phyloP scores from a whole-genome alignment of 345 rosid species.

The Clausena lansium region DNA sequence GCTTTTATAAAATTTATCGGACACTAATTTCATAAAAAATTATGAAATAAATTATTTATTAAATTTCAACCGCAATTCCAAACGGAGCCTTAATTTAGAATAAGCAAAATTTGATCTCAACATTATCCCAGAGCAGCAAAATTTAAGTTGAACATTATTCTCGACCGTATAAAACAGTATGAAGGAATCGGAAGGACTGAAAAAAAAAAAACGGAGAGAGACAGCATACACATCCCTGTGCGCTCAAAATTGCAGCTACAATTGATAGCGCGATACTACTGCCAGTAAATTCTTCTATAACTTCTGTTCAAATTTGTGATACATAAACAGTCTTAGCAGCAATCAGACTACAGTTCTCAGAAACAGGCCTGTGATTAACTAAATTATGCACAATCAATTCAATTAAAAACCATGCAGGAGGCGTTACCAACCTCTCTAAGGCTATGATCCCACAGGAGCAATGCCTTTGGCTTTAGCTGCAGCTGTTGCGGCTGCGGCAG shows the following conservation, averaged over 20 bases:
- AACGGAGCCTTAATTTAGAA: too few species aligned
- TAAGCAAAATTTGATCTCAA: not conserved
- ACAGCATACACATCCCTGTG: not conserved
- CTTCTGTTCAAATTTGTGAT: constrained; percentile 12
- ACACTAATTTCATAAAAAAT: too few species aligned
- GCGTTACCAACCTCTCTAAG: constrained; percentile 10
- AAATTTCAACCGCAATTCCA: too few species aligned
- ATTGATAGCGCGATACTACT: constrained; percentile 5
- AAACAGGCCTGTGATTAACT: constrained; percentile 11
- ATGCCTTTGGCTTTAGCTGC: constrained; percentile 75
- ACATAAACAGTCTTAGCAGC: constrained; percentile 20
- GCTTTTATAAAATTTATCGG: too few species aligned
- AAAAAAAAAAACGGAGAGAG: too few species aligned
- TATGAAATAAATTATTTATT: too few species aligned
- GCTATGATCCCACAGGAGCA: constrained; percentile 84
- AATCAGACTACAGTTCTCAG: constrained; percentile 24
- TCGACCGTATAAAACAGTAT: not conserved
- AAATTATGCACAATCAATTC: constrained; percentile 33
- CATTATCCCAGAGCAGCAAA: not conserved
- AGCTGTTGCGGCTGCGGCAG: constrained; percentile 56
- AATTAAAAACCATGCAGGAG: constrained; percentile 15
- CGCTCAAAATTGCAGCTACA: constrained; percentile 17
- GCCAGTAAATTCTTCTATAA: constrained; percentile 15
- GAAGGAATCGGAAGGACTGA: not conserved
- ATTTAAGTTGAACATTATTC: constrained; percentile 5